These are phyloP conservation scores for Nannizziopsis arthrosporioides DNA, from an alignment of 2,329 filamentous ascomycete genomes.

Conservation along the genomic window DNA sequence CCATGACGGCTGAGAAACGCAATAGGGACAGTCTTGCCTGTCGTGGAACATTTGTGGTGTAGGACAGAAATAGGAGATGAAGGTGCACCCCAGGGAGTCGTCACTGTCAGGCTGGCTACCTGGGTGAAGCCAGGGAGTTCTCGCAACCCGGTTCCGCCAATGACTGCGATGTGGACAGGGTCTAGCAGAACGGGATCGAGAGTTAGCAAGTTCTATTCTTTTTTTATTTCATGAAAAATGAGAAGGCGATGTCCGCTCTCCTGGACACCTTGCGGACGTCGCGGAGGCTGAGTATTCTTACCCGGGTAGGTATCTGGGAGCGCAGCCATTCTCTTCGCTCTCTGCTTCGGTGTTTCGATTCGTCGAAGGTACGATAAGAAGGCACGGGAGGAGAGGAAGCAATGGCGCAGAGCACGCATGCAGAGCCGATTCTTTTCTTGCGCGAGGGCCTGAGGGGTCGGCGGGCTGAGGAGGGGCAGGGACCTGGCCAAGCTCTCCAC, in stretches of 20 bases:
- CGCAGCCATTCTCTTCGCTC: slow-evolving; percentile 11
- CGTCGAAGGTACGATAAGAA: background rate
- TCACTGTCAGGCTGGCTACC: slow-evolving; percentile 62
- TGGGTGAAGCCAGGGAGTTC: slow-evolving; percentile 78
- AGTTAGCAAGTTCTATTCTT: background rate
- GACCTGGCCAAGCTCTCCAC: background rate
- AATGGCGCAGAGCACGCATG: slow-evolving; percentile 5
- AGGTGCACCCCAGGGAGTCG: slow-evolving; percentile 81
- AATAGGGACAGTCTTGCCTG: slow-evolving; percentile 49
- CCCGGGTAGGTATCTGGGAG: slow-evolving; percentile 14
- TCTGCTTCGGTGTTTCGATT: slow-evolving; percentile 5
- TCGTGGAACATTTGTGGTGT: slow-evolving; percentile 66
- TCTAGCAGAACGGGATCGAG: slow-evolving; percentile 18
- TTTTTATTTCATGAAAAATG: no score
- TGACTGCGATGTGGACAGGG: slow-evolving; percentile 72
- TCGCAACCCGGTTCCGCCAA: slow-evolving; percentile 85
- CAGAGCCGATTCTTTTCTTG: slow-evolving; percentile 1
- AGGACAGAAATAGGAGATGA: slow-evolving; percentile 72
- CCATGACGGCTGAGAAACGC: slow-evolving; percentile 95
- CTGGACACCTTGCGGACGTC: background rate
- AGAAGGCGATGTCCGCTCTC: no score
- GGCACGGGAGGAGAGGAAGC: background rate
- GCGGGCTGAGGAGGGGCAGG: slow-evolving; percentile 1
- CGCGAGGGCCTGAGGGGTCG: background rate
- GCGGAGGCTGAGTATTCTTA: background rate